These are phyloP conservation scores for Vinca minor DNA, from an alignment of 257 asterid species.

Conservation along the genomic window DNA sequence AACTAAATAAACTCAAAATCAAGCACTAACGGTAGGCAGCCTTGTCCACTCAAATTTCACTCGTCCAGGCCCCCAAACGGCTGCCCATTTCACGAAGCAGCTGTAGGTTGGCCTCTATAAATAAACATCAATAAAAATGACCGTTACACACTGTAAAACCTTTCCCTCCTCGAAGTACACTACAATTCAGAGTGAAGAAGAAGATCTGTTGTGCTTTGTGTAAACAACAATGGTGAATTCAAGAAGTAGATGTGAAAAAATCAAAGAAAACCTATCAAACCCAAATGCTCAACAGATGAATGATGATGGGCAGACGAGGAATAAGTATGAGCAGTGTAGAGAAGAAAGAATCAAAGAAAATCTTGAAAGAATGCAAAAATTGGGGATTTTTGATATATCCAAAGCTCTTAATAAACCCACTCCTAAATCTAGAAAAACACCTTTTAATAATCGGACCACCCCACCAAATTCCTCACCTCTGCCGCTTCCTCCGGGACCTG, in stretches of 20 bases:
- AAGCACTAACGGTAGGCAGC: not conserved
- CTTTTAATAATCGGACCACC: conserved; percentile 19
- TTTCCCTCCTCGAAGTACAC: not conserved
- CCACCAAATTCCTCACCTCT: conserved; percentile 29
- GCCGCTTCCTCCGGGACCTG: conserved; percentile 44
- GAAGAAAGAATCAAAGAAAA: conserved; percentile 75
- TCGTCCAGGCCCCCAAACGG: conserved; percentile 14
- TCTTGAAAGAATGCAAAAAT: conserved; percentile 72
- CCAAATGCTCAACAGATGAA: not conserved
- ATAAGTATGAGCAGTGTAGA: conserved; percentile 58
- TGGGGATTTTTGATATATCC: conserved; percentile 69
- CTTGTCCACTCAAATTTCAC: conserved; percentile 18
- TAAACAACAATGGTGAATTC: conserved; percentile 8
- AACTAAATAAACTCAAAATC: too few species aligned
- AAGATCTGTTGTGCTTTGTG: not conserved
- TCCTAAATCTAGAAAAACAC: conserved; percentile 16
- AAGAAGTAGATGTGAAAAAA: not conserved
- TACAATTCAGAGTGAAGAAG: not conserved
- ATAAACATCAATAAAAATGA: conserved; percentile 11
- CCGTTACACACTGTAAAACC: conserved; percentile 29
- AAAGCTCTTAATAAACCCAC: conserved; percentile 38
- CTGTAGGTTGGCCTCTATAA: conserved; percentile 16
- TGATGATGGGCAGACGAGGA: conserved; percentile 15
- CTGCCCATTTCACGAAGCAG: conserved; percentile 7
- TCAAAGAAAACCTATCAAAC: not conserved